A percentile compares a stretch with the other conserved stretches of the same genome.
These are phyloP conservation scores for Guadua angustifolia DNA, from an alignment of 176 grass and related monocot species.

Conservation along the genomic window DNA sequence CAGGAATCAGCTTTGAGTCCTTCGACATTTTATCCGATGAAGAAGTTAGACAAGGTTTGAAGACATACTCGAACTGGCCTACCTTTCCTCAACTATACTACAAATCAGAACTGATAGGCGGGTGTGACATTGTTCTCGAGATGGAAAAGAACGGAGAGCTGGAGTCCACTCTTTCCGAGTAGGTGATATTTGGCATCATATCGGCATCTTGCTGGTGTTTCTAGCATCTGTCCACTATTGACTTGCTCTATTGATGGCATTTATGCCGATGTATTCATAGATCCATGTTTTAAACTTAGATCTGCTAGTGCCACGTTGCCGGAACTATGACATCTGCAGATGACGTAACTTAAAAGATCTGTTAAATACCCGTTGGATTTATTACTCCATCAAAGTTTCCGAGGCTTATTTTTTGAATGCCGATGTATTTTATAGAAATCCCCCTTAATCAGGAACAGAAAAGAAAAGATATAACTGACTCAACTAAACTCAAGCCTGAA, in stretches of 20 bases:
- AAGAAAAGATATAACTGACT: no score
- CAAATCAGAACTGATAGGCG: slow-evolving; percentile 89
- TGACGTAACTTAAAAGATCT: slow-evolving; percentile 45
- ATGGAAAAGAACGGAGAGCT: slow-evolving; percentile 74
- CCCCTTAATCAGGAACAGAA: no score
- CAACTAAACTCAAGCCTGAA: no score
- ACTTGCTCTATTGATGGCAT: slow-evolving; percentile 20
- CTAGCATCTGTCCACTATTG: slow-evolving; percentile 3
- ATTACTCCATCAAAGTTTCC: not conserved
- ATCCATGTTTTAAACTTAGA: slow-evolving; percentile 38
- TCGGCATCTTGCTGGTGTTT: slow-evolving; percentile 7
- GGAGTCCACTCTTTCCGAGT: slow-evolving; percentile 70
- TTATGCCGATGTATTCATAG: slow-evolving; percentile 43
- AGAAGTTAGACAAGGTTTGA: slow-evolving; percentile 84
- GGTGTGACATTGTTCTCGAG: slow-evolving; percentile 92
- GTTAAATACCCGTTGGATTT: not conserved
- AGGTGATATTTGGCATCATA: not conserved
- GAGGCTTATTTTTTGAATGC: no score
- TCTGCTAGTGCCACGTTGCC: slow-evolving; percentile 34
- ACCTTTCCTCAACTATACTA: slow-evolving; percentile 97
- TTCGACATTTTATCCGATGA: slow-evolving; percentile 91
- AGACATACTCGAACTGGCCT: slow-evolving; percentile 92
- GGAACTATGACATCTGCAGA: slow-evolving; percentile 40
- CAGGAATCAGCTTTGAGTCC: slow-evolving; percentile 72
- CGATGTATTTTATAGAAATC: no score